A percentile compares a stretch with the other conserved stretches of the same genome.
These are phyloP conservation scores for Nephelium lappaceum DNA, from an alignment of 345 rosid genomes.

Conservation along the genomic window DNA sequence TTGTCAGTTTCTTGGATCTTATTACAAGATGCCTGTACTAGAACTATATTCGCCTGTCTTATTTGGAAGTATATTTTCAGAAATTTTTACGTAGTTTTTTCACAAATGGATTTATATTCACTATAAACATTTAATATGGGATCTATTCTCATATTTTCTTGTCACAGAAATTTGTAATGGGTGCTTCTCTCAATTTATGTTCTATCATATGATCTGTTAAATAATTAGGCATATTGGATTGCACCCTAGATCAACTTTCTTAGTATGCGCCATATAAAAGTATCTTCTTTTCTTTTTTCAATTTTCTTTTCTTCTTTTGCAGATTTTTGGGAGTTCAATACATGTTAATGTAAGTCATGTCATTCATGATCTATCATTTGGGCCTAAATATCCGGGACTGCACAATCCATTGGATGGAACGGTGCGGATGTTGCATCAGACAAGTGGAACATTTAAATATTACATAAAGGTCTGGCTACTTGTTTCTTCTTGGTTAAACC, in stretches of 20 bases:
- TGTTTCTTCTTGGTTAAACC: slow-evolving; percentile 19
- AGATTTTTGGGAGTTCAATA: slow-evolving; percentile 89
- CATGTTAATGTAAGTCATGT: slow-evolving; percentile 90
- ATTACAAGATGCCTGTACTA: neutral
- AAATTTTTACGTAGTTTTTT: neutral
- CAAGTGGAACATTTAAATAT: slow-evolving; percentile 95
- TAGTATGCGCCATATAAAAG: neutral
- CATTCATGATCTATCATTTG: slow-evolving; percentile 90
- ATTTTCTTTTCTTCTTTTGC: slow-evolving; percentile 23
- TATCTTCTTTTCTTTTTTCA: neutral
- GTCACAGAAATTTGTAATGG: neutral
- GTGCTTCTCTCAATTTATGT: neutral
- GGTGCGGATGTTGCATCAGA: slow-evolving; percentile 56
- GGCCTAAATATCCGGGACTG: slow-evolving; percentile 92
- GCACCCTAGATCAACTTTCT: neutral
- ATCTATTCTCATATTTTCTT: neutral
- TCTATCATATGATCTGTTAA: neutral
- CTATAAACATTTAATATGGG: neutral
- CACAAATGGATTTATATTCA: neutral
- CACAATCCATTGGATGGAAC: slow-evolving; percentile 98
- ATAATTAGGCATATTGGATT: neutral
- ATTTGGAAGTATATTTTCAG: neutral
- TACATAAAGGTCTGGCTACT: slow-evolving; percentile 75
- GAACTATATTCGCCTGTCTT: neutral
- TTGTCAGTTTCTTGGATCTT: slow-evolving; percentile 1